Evolutionary conservation across 495 filamentous ascomycete genomes (phyloP).

Genomic region (Daldinia decipiens): DNA sequence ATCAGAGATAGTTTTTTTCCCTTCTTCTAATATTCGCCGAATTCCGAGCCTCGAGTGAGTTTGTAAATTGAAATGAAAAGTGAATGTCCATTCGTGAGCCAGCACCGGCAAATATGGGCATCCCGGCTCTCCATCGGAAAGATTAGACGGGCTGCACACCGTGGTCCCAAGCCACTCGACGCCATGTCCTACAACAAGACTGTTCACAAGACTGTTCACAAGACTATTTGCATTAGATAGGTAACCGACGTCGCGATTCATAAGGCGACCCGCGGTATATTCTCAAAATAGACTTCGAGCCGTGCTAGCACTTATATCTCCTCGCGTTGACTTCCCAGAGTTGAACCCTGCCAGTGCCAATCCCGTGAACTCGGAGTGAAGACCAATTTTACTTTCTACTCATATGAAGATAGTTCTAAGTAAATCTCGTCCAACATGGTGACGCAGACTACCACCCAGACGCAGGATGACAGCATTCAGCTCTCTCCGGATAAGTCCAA

Average conservation of each 20-base stretch:
- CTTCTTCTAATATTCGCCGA: background rate
- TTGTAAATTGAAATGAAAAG: background rate
- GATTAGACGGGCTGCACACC: background rate
- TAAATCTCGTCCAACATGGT: constrained; percentile 1
- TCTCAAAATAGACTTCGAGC: background rate
- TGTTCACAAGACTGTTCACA: background rate
- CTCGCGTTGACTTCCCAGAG: background rate
- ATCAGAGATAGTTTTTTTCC: background rate
- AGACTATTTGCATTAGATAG: background rate
- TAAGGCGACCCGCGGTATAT: background rate
- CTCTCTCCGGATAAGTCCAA: constrained; percentile 9
- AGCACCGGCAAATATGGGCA: background rate
- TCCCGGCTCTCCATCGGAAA: constrained; percentile 10
- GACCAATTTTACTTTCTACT: too few relatives aligned
- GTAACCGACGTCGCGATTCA: background rate
- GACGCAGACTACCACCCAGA: background rate
- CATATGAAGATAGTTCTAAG: background rate
- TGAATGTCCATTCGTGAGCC: background rate
- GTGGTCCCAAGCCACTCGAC: background rate
- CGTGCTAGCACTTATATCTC: constrained; percentile 4
- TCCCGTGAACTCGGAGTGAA: background rate
- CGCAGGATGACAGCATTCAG: background rate
- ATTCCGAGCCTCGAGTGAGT: background rate
- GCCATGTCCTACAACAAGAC: background rate
- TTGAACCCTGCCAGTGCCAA: background rate